A percentile compares a stretch with the other conserved stretches of the same genome.
These are phyloP conservation scores for Scolecobasidium constrictum DNA, from an alignment of 2,329 filamentous ascomycete genomes.

Conservation along the genomic window DNA sequence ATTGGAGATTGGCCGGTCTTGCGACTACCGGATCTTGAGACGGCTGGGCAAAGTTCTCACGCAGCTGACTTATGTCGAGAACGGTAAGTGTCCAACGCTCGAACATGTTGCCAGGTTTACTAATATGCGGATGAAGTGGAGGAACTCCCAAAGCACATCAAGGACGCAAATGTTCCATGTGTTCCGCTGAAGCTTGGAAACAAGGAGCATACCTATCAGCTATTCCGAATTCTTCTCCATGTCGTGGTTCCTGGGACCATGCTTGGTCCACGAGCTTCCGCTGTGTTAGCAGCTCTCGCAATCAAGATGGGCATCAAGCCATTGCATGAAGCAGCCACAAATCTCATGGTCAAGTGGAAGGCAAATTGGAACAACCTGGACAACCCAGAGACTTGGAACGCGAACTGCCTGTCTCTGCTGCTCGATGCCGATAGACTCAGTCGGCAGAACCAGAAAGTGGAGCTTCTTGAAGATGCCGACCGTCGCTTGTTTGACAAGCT, in stretches of 20 bases:
- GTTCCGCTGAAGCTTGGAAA: slow-evolving; percentile 35
- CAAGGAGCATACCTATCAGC: slow-evolving; percentile 24
- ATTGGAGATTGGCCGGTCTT: slow-evolving; percentile 42
- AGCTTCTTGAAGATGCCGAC: slow-evolving; percentile 27
- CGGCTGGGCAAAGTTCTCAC: slow-evolving; percentile 38
- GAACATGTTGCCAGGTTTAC: too few relatives aligned
- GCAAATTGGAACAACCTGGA: slow-evolving; percentile 37
- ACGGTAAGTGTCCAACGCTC: slow-evolving; percentile 8
- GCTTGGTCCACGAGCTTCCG: slow-evolving; percentile 33
- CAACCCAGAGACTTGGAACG: slow-evolving; percentile 40
- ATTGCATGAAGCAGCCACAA: slow-evolving; percentile 29
- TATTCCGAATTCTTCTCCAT: slow-evolving; percentile 41
- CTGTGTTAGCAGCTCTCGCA: slow-evolving; percentile 36
- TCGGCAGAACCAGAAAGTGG: slow-evolving; percentile 21
- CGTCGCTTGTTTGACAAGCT: slow-evolving; percentile 33
- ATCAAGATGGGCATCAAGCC: slow-evolving; percentile 38
- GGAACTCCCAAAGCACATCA: slow-evolving; percentile 35
- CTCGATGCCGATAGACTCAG: slow-evolving; percentile 34
- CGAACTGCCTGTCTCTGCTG: slow-evolving; percentile 34
- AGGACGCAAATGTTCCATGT: slow-evolving; percentile 24
- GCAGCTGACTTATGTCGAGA: slow-evolving; percentile 32
- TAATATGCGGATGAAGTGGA: slow-evolving; percentile 17
- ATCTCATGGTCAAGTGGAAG: slow-evolving; percentile 31
- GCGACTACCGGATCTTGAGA: slow-evolving; percentile 36
- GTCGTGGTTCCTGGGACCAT: slow-evolving; percentile 38